Evolutionary conservation across 495 filamentous ascomycete genomes (phyloP).

Genomic region (Astrocystis sublimbata): DNA sequence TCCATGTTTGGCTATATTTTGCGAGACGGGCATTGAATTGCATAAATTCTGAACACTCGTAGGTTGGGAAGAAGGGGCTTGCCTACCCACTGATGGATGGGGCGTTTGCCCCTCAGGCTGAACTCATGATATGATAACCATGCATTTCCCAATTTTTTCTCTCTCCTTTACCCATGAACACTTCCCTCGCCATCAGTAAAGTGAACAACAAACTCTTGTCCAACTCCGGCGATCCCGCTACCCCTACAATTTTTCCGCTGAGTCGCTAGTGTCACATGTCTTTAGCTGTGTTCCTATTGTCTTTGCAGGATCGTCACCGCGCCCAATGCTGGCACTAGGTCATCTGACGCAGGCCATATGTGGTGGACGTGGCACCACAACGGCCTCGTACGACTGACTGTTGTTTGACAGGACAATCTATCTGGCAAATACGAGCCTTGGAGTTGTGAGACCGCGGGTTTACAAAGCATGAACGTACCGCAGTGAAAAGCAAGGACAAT

Average conservation of each 20-base stretch:
- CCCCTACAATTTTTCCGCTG: neutral
- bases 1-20: no score
- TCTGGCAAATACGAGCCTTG: neutral
- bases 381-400: neutral
- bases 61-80: no score
- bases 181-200: no score
- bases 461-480: neutral
- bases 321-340: neutral
- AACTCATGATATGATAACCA: no score
- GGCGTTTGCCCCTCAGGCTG: no score
- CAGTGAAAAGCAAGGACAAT: neutral
- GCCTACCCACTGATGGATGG: no score
- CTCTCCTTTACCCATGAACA: no score
- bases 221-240: neutral
- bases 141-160: no score
- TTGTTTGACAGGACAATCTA: neutral
- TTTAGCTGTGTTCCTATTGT: neutral
- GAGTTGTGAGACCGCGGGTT: neutral
- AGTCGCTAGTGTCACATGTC: neutral
- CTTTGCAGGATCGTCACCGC: neutral
- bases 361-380: constrained; percentile 2
- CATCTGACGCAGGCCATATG: constrained; percentile 12
- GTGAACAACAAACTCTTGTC: neutral
- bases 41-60: no score
- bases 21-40: no score